These are phyloP conservation scores for Cucurbita argyrosperma DNA, from an alignment of 306 rosid species.

Conservation along the genomic window DNA sequence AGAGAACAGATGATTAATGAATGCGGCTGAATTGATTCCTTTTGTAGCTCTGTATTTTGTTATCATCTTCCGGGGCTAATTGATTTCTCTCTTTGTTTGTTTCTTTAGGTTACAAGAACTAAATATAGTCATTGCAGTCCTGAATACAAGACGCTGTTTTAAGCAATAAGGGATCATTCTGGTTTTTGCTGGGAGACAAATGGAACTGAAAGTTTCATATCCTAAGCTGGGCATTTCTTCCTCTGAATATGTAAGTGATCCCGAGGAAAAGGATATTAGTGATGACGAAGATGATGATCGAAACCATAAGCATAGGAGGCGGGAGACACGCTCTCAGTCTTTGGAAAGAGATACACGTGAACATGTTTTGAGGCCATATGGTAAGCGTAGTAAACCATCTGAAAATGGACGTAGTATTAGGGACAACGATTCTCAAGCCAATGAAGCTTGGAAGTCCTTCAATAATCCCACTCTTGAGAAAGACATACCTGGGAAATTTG, in stretches of 20 bases:
- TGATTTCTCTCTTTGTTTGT: neutral
- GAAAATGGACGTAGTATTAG: slow-evolving; percentile 57
- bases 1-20: neutral
- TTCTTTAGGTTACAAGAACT: neutral
- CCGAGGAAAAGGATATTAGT: slow-evolving; percentile 73
- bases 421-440: slow-evolving; percentile 63
- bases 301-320: slow-evolving; percentile 33
- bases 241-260: slow-evolving; percentile 8
- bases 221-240: neutral
- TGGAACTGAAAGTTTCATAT: slow-evolving; percentile 8
- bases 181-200: neutral
- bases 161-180: neutral
- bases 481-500: slow-evolving; percentile 48
- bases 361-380: slow-evolving; percentile 59
- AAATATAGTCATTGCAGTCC: neutral
- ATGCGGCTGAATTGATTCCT: neutral
- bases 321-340: slow-evolving; percentile 42
- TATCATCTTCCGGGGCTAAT: neutral
- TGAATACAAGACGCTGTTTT: neutral
- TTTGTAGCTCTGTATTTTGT: neutral
- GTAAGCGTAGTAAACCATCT: slow-evolving; percentile 54
- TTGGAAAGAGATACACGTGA: slow-evolving; percentile 65
- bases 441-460: slow-evolving; percentile 42
- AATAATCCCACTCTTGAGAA: slow-evolving; percentile 27
- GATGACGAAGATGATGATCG: slow-evolving; percentile 95